These are phyloP conservation scores for Claviceps fusiformis DNA, from an alignment of 2,329 filamentous ascomycete genomes.

Conservation along the genomic window DNA sequence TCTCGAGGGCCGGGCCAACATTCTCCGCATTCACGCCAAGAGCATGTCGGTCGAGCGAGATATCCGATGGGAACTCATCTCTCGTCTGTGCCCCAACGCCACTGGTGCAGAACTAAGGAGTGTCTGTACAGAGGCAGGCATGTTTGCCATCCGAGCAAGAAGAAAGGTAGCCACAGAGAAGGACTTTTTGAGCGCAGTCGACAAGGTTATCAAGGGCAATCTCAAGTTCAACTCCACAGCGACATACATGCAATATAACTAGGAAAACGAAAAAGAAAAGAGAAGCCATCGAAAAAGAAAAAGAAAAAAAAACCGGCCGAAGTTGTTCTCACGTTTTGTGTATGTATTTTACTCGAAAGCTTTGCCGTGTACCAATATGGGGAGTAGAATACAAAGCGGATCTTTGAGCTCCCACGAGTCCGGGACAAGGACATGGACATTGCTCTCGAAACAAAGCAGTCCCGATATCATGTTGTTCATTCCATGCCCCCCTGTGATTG, in stretches of 20 bases:
- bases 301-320: no score
- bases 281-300: no score
- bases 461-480: no score
- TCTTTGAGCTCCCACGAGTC: background rate
- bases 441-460: no score
- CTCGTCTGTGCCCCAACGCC: constrained; percentile 88
- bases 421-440: no score
- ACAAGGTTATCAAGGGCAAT: constrained; percentile 99
- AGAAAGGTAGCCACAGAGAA: constrained; percentile 98
- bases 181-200: constrained; percentile 93
- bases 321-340: background rate
- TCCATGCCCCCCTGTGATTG: no score
- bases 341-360: background rate
- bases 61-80: constrained; percentile 98
- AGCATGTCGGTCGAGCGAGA: constrained; percentile 98
- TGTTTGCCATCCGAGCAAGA: constrained; percentile 91
- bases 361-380: constrained; percentile 20
- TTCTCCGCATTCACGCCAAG: constrained; percentile 96
- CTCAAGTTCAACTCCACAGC: constrained; percentile 99
- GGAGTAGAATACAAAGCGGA: background rate
- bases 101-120: constrained; percentile 92
- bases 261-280: constrained; percentile 21
- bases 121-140: constrained; percentile 94
- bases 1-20: constrained; percentile 93
- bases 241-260: constrained; percentile 98